These are phyloP conservation scores for Jacaranda mimosifolia DNA, from an alignment of 257 asterid genomes.

Conservation along the genomic window DNA sequence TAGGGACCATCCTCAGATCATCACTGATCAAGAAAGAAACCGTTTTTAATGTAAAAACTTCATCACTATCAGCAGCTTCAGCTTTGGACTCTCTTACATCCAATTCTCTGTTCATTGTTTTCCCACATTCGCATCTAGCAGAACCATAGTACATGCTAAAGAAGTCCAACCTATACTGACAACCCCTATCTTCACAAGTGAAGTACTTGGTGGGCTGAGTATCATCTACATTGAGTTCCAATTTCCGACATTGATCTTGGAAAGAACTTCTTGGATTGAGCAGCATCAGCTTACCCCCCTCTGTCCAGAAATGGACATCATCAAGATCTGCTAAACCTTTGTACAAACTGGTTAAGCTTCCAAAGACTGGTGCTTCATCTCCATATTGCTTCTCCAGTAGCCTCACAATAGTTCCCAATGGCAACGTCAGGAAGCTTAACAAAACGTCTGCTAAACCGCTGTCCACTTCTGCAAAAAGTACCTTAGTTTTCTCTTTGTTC, in stretches of 20 bases:
- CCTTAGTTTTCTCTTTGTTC: slow-evolving; percentile 33
- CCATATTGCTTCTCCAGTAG: slow-evolving; percentile 26
- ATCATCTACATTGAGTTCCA: slow-evolving; percentile 26
- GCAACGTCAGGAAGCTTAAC: slow-evolving; percentile 39
- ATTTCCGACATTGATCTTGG: not conserved
- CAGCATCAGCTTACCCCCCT: slow-evolving; percentile 28
- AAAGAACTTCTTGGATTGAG: slow-evolving; percentile 36
- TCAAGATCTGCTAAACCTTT: slow-evolving; percentile 11
- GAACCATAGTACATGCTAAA: not conserved
- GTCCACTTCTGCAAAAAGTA: slow-evolving; percentile 42
- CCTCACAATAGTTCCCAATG: slow-evolving; percentile 37
- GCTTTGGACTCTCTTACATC: rapidly evolving
- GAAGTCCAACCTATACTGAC: not conserved
- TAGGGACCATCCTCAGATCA: slow-evolving; percentile 16
- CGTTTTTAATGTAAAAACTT: not conserved
- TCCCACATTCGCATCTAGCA: slow-evolving; percentile 8
- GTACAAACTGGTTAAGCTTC: slow-evolving; percentile 36
- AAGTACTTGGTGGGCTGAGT: not conserved
- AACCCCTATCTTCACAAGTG: not conserved
- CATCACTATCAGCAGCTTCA: not conserved
- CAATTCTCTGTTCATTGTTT: not conserved
- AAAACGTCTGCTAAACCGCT: slow-evolving; percentile 38
- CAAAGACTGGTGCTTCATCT: slow-evolving; percentile 1
- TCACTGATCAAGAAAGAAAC: not conserved
- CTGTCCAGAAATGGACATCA: not conserved